Evolutionary conservation across 257 asterid species (phyloP).

Genomic region (Ajuga chamaepitys): DNA sequence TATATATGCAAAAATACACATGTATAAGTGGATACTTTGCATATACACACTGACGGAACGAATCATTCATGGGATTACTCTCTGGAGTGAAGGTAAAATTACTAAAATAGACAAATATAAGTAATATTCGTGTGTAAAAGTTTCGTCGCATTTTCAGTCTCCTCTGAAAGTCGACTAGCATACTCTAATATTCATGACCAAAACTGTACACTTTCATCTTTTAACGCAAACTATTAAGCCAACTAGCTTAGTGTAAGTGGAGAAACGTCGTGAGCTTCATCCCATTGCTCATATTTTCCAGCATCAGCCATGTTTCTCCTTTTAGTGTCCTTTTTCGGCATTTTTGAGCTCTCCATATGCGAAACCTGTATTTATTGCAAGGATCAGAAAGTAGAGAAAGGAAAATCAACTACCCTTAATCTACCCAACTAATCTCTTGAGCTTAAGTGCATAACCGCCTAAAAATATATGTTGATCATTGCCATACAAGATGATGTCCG

Average conservation of each 20-base stretch:
- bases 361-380: slow-evolving; percentile 42
- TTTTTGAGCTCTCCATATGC: slow-evolving; percentile 41
- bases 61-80: too few relatives aligned
- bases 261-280: not conserved
- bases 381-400: not conserved
- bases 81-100: too few relatives aligned
- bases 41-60: too few relatives aligned
- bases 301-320: not conserved
- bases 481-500: not conserved
- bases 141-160: too few relatives aligned
- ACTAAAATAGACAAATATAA: too few relatives aligned
- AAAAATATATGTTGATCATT: not conserved
- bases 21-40: too few relatives aligned
- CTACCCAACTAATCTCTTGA: not conserved
- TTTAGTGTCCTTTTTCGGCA: slow-evolving; percentile 24
- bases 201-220: slow-evolving; percentile 15
- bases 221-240: too few relatives aligned
- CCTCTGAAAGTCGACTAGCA: too few relatives aligned
- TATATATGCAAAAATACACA: too few relatives aligned
- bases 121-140: too few relatives aligned
- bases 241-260: not conserved
- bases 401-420: not conserved
- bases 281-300: not conserved
- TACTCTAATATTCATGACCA: not conserved
- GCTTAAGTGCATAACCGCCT: not conserved